phyloP scores from a whole-genome alignment of 169 alveolate genomes.

The Cryptosporidium parvum region DNA sequence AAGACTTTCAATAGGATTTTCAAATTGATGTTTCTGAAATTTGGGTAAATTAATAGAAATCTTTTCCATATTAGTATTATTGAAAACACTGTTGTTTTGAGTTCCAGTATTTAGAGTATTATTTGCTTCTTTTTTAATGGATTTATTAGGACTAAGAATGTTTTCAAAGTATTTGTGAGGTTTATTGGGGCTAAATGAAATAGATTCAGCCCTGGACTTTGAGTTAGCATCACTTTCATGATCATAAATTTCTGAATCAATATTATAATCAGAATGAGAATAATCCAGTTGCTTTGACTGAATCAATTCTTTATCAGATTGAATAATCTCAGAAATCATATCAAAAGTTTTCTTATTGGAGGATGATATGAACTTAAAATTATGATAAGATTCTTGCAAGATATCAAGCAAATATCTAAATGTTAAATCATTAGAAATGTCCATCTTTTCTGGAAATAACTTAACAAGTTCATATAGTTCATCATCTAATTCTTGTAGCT shows the following conservation, averaged over 20 bases:
- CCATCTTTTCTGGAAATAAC: conserved; percentile 55
- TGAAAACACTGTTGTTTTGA: too few species aligned
- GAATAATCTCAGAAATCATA: conserved; percentile 6
- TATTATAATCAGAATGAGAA: not conserved
- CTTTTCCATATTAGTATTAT: not conserved
- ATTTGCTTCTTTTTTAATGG: not conserved
- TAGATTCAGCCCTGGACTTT: not conserved
- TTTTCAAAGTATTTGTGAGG: not conserved
- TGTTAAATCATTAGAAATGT: conserved; percentile 17
- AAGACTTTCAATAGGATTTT: conserved; percentile 5
- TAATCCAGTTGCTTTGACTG: not conserved
- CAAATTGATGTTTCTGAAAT: not conserved
- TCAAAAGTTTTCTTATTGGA: conserved; percentile 1
- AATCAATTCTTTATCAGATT: not conserved
- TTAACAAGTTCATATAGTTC: conserved; percentile 6
- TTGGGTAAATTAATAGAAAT: not conserved
- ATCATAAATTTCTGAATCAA: not conserved
- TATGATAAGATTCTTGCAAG: conserved; percentile 18
- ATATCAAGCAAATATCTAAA: conserved; percentile 23
- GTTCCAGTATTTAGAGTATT: too few species aligned
- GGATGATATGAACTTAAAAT: conserved; percentile 6
- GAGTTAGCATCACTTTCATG: not conserved
- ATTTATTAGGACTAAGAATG: too few species aligned
- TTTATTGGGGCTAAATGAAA: not conserved
- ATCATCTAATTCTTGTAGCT: conserved; percentile 30